These are phyloP conservation scores for Lactarius evosmus DNA, from an alignment of 768 basidiomycete genomes.

Conservation along the genomic window DNA sequence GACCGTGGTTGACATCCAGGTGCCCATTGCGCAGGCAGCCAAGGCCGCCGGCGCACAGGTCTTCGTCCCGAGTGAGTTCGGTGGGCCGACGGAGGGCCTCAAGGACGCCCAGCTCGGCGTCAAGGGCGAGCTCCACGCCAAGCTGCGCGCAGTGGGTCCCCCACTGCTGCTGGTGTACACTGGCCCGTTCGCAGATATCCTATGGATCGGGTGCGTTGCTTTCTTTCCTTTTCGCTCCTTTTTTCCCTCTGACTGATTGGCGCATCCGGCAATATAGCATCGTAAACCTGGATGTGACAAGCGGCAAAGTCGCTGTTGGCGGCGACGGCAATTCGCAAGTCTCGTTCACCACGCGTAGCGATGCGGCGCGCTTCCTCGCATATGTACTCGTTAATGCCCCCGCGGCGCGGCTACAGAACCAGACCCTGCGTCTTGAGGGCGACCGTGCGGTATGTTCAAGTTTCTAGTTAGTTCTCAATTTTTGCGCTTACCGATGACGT, in stretches of 20 bases:
- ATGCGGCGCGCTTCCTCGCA: conserved; percentile 28
- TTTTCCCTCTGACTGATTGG: background rate
- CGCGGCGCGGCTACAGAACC: conserved; percentile 19
- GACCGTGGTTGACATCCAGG: conserved; percentile 17
- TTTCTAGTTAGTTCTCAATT: background rate
- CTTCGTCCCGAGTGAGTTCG: conserved; percentile 33
- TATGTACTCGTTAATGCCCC: conserved; percentile 27
- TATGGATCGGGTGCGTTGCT: conserved; percentile 12
- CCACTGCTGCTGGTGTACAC: conserved; percentile 27
- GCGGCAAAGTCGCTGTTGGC: conserved; percentile 23
- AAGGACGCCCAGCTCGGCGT: conserved; percentile 11
- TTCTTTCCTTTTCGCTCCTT: background rate
- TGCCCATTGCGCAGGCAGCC: conserved; percentile 24
- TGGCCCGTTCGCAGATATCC: conserved; percentile 26
- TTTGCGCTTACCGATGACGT: background rate
- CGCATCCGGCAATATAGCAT: background rate
- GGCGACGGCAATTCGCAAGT: conserved; percentile 25
- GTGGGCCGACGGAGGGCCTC: conserved; percentile 24
- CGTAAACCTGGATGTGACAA: conserved; percentile 15
- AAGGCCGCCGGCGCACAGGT: conserved; percentile 26
- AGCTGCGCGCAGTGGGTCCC: conserved; percentile 24
- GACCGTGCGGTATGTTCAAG: conserved; percentile 22
- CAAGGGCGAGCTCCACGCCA: conserved; percentile 19
- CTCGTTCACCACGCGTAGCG: conserved; percentile 27
- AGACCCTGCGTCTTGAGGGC: conserved; percentile 24